Evolutionary conservation across 2,329 filamentous ascomycete species (phyloP).

Genomic region (Ascochyta clinopodiicola): DNA sequence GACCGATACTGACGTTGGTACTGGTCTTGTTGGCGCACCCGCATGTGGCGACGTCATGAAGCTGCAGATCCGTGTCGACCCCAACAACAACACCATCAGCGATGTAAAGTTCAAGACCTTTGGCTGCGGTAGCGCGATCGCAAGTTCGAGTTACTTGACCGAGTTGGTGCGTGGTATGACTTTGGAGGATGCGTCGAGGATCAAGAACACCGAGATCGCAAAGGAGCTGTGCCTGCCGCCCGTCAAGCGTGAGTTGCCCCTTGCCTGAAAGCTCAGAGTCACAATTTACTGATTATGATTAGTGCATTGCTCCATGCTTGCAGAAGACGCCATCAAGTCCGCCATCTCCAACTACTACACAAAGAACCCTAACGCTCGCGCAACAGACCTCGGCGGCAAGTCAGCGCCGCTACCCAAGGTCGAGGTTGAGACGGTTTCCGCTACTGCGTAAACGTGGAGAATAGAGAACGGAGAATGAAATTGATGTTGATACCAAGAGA

Average conservation of each 20-base stretch:
- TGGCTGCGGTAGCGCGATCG: constrained; percentile 92
- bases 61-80: constrained; percentile 90
- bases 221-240: constrained; percentile 91
- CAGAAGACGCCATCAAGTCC: constrained; percentile 90
- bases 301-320: constrained; percentile 93
- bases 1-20: constrained; percentile 82
- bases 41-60: constrained; percentile 95
- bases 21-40: constrained; percentile 88
- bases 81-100: constrained; percentile 82
- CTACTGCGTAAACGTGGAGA: constrained; percentile 41
- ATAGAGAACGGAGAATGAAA: not conserved
- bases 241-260: constrained; percentile 73
- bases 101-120: constrained; percentile 99
- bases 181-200: constrained; percentile 87
- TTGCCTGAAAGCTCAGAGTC: fast-evolving
- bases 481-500: constrained; percentile 30
- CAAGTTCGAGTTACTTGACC: constrained; percentile 91
- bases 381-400: constrained; percentile 79
- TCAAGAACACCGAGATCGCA: constrained; percentile 97
- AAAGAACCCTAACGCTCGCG: constrained; percentile 79
- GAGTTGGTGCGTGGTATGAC: constrained; percentile 96
- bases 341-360: constrained; percentile 90
- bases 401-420: constrained; percentile 71
- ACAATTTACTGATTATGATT: constrained; percentile 3
- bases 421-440: constrained; percentile 63